Percentiles rank a stretch among this genome's conserved stretches.
phyloP scores from a whole-genome alignment of 805 yeast genomes.

The Kuraishia piskuri region DNA sequence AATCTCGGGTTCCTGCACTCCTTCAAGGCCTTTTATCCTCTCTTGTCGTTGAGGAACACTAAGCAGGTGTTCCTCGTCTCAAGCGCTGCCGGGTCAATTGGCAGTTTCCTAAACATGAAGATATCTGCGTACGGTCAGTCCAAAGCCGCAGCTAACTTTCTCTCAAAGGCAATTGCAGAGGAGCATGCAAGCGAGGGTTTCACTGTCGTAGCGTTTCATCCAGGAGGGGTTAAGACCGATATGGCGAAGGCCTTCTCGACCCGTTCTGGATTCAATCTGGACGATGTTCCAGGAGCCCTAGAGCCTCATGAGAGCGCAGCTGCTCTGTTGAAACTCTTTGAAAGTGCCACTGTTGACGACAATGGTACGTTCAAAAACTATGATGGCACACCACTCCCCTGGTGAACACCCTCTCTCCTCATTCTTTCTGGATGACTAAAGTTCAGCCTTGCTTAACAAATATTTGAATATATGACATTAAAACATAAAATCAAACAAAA shows the following conservation, averaged over 20 bases:
- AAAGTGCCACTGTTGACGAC: not conserved
- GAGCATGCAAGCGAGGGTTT: constrained; percentile 19
- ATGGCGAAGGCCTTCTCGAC: constrained; percentile 12
- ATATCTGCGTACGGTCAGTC: constrained; percentile 26
- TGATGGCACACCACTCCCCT: not conserved
- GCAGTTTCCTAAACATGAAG: constrained; percentile 9
- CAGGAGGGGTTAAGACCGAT: constrained; percentile 32
- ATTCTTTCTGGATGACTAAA: too few relatives aligned
- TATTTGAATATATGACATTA: not conserved
- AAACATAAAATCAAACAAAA: not conserved
- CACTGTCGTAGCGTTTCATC: constrained; percentile 25
- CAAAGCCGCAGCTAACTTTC: constrained; percentile 28
- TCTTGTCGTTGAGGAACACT: constrained; percentile 11
- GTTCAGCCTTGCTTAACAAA: not conserved
- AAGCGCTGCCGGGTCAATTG: constrained; percentile 17
- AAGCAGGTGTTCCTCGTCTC: constrained; percentile 21
- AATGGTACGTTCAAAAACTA: not conserved
- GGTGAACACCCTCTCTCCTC: not conserved
- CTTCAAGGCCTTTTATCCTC: constrained; percentile 13
- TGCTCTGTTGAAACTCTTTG: not conserved
- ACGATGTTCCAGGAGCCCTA: not conserved
- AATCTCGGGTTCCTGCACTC: constrained; percentile 15
- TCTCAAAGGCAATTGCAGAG: constrained; percentile 15
- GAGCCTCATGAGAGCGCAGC: not conserved
- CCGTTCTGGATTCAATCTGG: not conserved